These are phyloP conservation scores for Suillus alpinus DNA, from an alignment of 768 basidiomycete genomes.

Conservation along the genomic window DNA sequence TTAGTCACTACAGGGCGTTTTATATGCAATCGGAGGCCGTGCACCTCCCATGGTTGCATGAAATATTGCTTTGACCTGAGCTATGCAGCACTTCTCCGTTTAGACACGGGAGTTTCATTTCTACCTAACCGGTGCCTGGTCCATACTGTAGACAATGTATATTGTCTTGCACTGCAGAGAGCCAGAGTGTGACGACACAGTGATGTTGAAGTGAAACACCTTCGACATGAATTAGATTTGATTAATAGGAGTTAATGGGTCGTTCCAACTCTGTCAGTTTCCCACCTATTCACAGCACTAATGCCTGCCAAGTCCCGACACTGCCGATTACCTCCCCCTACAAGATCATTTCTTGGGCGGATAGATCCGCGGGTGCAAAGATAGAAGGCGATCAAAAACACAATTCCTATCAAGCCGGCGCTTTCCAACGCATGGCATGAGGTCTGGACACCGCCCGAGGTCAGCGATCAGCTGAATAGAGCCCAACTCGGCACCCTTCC, in stretches of 20 bases:
- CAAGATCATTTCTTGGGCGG: not conserved
- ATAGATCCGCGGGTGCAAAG: not conserved
- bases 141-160: not conserved
- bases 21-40: conserved; percentile 32
- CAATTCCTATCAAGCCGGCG: not conserved
- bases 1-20: conserved; percentile 29
- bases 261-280: not conserved
- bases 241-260: not conserved
- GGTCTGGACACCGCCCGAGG: not conserved
- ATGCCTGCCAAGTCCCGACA: not conserved
- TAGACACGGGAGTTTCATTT: not conserved
- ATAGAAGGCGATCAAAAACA: not conserved
- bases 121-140: not conserved
- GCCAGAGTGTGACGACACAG: no score
- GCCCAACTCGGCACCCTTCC: not conserved
- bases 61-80: not conserved
- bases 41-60: conserved; percentile 1
- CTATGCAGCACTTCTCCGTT: not conserved
- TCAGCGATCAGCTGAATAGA: not conserved
- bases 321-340: not conserved
- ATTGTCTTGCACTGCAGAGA: no score
- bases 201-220: not conserved
- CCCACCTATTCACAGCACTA: not conserved
- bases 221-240: not conserved
- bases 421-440: not conserved